phyloP scores from a whole-genome alignment of 2,329 filamentous ascomycete species.

The Geoglossum cookeanum region DNA sequence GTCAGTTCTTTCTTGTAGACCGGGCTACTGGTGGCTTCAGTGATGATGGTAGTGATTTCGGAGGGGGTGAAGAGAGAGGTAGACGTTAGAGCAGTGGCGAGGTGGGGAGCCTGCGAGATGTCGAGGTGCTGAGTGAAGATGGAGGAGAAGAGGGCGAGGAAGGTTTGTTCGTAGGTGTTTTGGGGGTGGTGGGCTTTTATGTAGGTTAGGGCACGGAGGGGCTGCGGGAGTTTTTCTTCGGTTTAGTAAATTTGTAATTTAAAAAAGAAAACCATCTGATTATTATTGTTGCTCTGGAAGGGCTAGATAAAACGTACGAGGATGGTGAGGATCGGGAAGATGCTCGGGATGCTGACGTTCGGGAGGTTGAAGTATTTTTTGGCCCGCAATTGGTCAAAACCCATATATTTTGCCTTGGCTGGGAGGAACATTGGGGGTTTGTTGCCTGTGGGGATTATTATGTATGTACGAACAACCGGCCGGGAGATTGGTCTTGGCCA shows the following conservation, averaged over 20 bases:
- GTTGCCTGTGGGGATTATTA: slow-evolving; percentile 33
- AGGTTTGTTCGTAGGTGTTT: slow-evolving; percentile 31
- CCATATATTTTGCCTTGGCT: slow-evolving; percentile 43
- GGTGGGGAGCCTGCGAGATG: slow-evolving; percentile 36
- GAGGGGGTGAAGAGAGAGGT: slow-evolving; percentile 27
- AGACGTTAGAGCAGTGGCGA: slow-evolving; percentile 23
- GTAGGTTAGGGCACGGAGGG: slow-evolving; percentile 46
- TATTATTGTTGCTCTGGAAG: slow-evolving; percentile 14
- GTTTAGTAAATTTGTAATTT: too few relatives aligned
- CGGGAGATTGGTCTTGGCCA: not conserved
- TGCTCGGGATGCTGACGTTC: slow-evolving; percentile 24
- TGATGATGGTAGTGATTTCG: slow-evolving; percentile 37
- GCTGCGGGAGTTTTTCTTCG: slow-evolving; percentile 25
- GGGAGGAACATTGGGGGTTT: slow-evolving; percentile 54
- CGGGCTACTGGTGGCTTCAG: slow-evolving; percentile 26
- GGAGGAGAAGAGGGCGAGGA: slow-evolving; percentile 35
- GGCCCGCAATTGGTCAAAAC: slow-evolving; percentile 29
- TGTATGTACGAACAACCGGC: not conserved
- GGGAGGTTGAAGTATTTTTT: slow-evolving; percentile 30
- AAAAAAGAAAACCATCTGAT: too few relatives aligned
- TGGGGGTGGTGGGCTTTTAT: slow-evolving; percentile 39
- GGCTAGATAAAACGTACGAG: slow-evolving; percentile 23
- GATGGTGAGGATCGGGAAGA: slow-evolving; percentile 36
- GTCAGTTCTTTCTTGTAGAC: slow-evolving; percentile 35
- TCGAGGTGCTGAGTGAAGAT: slow-evolving; percentile 45